Percentiles rank a stretch among this genome's conserved stretches.
Evolutionary conservation across 192 early-diverging fungal genomes (phyloP).

Genomic region (Jimgerdemannia lactiflua): DNA sequence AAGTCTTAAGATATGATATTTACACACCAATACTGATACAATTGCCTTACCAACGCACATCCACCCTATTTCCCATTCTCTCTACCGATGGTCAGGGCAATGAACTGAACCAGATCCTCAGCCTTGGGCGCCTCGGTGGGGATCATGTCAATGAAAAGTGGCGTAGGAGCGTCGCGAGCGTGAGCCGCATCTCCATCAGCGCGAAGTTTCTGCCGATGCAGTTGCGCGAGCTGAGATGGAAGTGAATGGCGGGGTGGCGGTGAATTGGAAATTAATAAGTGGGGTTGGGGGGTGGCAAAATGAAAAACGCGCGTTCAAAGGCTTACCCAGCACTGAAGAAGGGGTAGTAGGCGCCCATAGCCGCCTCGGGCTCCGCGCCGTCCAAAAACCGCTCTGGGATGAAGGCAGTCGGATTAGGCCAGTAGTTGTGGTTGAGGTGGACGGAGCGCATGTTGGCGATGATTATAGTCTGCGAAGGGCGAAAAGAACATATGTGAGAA

Average conservation of each 20-base stretch:
- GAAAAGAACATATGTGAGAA: too few species aligned
- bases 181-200: slow-evolving; percentile 46
- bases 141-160: slow-evolving; percentile 40
- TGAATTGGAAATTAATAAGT: too few species aligned
- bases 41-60: too few species aligned
- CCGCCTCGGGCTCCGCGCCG: slow-evolving; percentile 22
- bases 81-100: background rate
- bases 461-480: background rate
- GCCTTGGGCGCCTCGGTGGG: background rate
- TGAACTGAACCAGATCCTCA: background rate
- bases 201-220: slow-evolving; percentile 55
- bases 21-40: too few species aligned
- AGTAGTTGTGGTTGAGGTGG: slow-evolving; percentile 30
- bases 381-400: slow-evolving; percentile 46
- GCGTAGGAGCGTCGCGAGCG: slow-evolving; percentile 37
- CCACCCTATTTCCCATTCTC: too few species aligned
- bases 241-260: too few species aligned
- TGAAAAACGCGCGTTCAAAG: too few species aligned
- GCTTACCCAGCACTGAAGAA: slow-evolving; percentile 46
- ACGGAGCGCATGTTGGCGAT: slow-evolving; percentile 2
- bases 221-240: slow-evolving; percentile 28
- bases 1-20: too few species aligned
- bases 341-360: slow-evolving; percentile 40
- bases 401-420: slow-evolving; percentile 38
- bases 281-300: too few species aligned